Evolutionary conservation across 306 rosid genomes (phyloP), one percentile per base, ranked within the genome.

Genomic region (Castanopsis chinensis): DNA sequence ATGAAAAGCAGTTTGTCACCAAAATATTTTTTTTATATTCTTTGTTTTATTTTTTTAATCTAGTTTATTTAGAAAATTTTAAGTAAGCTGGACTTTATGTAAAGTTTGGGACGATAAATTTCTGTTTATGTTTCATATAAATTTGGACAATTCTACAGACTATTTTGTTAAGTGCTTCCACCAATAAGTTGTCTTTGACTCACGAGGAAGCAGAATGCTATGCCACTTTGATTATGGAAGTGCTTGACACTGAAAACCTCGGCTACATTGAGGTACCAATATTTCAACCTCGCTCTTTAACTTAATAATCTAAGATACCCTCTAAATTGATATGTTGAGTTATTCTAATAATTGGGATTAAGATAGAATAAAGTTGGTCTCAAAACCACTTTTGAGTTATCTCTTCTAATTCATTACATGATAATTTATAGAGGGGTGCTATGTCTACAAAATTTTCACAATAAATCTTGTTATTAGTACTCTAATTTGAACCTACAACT

Each of bases 131-230:
- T n/a, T 21, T 28, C 35, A 70, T 81, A 70, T n/a, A 64, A 21
- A 37, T 49, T 72, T 67, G 79, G 82, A 35, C 59, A 4, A 27
- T 80, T 71, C 63, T 64, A 35, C 89, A 94, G 98, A 85, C 82
- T 43, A 82, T 94, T 63, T 35, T 88, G 43, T 77, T 90, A 83
- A 84, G 91, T 63, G 93, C 97, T 56, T 81, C 81, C 4, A 87
- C 91, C 76, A 94, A 94, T 83, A 90, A 92, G 88, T 45, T 94
- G 58, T 83, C 83, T 55, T 81, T 92, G 86, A 86, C 89, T 61
- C 94, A 78, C 45, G 97, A 92, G 83, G 98, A 94, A 86, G 92
- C 93, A 85, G 92, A 88, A 69, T 79, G 85, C 72, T 90, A 77
- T 85, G 92, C 98, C 57, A 81, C 91, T 56, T 82, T 86, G 75